Base-by-base conservation (phyloP, 441 rosid genomes). In the Oxalis stricta region DNA sequence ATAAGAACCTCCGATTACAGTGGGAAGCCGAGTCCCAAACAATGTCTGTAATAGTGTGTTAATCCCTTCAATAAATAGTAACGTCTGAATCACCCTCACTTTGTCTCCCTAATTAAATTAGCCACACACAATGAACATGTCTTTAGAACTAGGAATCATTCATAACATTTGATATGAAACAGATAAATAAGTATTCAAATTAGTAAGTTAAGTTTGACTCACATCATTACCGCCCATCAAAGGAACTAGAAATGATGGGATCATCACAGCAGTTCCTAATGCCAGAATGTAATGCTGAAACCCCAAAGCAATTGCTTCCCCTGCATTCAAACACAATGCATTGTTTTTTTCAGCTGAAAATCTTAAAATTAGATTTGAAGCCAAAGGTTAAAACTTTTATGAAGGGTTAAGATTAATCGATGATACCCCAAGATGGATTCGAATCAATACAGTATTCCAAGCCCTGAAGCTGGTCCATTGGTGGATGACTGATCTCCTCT, bases 401-500 rank as follows among this genome's bases (percentile, higher is more conserved):
- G 18, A 53, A 41, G 20, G 12, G 5, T n/a, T 13, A 8, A 15
- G n/a, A 2, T 8, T 24, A 40, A 28, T 2, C 47, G 28, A 30
- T 8, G 60, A 16, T 69, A 92, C 99, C 95, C 96, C 97, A 87
- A 45, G 95, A 84, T 19, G 99, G 97, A 52, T 92, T 92, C 26
- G 99, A 92, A 71, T 92, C 99, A 57, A 92, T 87, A 68, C 99
- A 92, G 31, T 82, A 92, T 80, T 92, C 99, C 38, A 92, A 59
- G 33, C 99, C 97, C 57, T 92, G 99, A 71, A 92, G 99, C 65
- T 92, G 97, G 66, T 92, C 99, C 95, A 73, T 77, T 39, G 99
- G 89, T 17, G 82, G 89, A 48, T 84, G 94, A 42, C 72, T 71
- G 16, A 87, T 87, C 66, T 92, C 99, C 56, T 92, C 97, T 39